A percentile compares a stretch with the other conserved stretches of the same genome.
Conservation (phyloP, 2,329 filamentous ascomycete species). For the Penicillium vulpinum region DNA sequence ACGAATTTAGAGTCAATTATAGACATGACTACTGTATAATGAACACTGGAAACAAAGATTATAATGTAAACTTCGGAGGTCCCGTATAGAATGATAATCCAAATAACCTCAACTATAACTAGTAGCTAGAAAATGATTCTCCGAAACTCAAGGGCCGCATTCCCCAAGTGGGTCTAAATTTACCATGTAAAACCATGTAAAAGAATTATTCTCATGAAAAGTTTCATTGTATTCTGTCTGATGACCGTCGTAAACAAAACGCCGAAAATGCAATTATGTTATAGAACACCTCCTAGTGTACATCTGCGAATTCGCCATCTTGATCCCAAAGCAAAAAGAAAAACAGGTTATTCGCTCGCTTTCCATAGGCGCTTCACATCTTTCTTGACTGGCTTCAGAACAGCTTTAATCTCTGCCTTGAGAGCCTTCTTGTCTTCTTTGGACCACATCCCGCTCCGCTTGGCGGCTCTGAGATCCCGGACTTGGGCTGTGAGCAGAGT, state of each 20-base stretch:
- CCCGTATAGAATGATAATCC: neutral
- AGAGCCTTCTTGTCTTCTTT: conserved; percentile 11
- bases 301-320: neutral
- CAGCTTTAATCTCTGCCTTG: conserved; percentile 9
- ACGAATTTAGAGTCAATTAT: neutral
- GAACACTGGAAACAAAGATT: neutral
- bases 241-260: neutral
- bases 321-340: neutral
- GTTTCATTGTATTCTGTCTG: neutral
- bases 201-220: neutral
- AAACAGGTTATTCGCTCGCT: neutral
- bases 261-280: neutral
- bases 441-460: conserved; percentile 8
- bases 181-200: neutral
- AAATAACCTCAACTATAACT: neutral
- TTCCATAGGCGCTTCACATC: conserved; percentile 10
- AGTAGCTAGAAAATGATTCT: neutral
- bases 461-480: conserved; percentile 7
- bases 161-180: neutral
- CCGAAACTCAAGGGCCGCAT: neutral
- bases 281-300: neutral
- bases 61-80: neutral
- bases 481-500: neutral
- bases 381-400: conserved; percentile 11
- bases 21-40: neutral